phyloP scores from a whole-genome alignment of 2,329 filamentous ascomycete genomes.

The Nakataea oryzae region DNA sequence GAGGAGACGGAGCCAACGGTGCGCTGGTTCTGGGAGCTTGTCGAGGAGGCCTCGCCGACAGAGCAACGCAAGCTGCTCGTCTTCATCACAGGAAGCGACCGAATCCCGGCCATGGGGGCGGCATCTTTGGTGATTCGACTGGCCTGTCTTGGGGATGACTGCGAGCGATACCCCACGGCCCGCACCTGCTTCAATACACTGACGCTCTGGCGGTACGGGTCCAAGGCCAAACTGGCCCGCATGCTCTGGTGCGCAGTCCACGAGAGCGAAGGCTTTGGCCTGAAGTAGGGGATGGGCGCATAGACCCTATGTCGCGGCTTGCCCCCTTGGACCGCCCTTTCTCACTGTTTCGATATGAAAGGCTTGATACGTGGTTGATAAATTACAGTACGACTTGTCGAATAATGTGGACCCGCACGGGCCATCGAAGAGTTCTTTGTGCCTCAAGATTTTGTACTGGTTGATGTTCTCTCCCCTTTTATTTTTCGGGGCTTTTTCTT shows the following conservation, averaged over 20 bases:
- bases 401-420: too few relatives aligned
- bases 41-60: constrained; percentile 50
- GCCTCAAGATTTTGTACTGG: too few relatives aligned
- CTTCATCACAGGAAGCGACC: constrained; percentile 85
- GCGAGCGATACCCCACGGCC: constrained; percentile 68
- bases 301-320: background rate
- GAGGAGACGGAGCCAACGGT: constrained; percentile 56
- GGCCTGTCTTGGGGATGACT: constrained; percentile 64
- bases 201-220: constrained; percentile 62
- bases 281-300: constrained; percentile 61
- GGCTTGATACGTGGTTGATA: too few relatives aligned
- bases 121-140: constrained; percentile 70
- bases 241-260: constrained; percentile 79
- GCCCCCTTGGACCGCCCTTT: too few relatives aligned
- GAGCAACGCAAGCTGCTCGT: constrained; percentile 71
- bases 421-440: too few relatives aligned
- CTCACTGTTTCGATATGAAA: too few relatives aligned
- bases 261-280: constrained; percentile 84
- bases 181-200: constrained; percentile 87
- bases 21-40: constrained; percentile 82
- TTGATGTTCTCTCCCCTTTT: too few relatives aligned
- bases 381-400: too few relatives aligned
- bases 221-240: constrained; percentile 54
- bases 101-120: constrained; percentile 80
- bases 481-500: too few relatives aligned